A percentile compares a stretch with the other conserved stretches of the same genome.
phyloP scores from a whole-genome alignment of 257 asterid species.

The Petrea volubilis region DNA sequence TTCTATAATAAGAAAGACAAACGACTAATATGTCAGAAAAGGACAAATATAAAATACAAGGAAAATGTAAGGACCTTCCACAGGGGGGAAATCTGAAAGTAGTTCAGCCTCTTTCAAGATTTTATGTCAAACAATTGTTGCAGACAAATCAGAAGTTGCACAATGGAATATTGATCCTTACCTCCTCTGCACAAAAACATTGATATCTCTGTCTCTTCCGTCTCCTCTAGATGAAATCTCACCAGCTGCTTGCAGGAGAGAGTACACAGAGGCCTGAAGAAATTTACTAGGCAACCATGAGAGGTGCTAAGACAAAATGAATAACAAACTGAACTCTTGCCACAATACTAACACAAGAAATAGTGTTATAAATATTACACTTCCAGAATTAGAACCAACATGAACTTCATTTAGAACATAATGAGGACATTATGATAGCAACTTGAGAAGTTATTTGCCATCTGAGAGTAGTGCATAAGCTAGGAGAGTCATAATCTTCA shows the following conservation, averaged over 20 bases:
- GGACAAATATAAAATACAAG: background rate
- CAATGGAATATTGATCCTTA: slow-evolving; percentile 25
- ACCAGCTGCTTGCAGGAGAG: slow-evolving; percentile 83
- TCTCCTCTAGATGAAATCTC: slow-evolving; percentile 95
- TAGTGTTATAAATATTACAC: background rate
- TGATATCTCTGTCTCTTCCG: slow-evolving; percentile 84
- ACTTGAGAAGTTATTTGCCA: background rate
- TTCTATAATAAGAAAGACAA: slow-evolving; percentile 2
- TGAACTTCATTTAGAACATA: background rate
- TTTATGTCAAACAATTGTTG: slow-evolving; percentile 10
- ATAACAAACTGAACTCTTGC: slow-evolving; percentile 8
- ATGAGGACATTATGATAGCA: background rate
- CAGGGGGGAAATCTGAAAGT: background rate
- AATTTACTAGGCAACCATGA: slow-evolving; percentile 31
- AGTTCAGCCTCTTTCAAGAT: slow-evolving; percentile 13
- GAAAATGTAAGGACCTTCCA: slow-evolving; percentile 3
- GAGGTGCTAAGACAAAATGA: slow-evolving; percentile 5
- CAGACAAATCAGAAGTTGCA: slow-evolving; percentile 14
- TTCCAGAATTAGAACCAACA: background rate
- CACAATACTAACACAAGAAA: slow-evolving; percentile 4
- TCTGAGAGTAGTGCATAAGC: background rate
- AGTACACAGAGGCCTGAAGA: slow-evolving; percentile 84
- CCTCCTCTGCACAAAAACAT: slow-evolving; percentile 87
- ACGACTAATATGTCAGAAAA: background rate
- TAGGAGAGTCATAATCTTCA: background rate